phyloP scores from a whole-genome alignment of 371 early-diverging fungal species.

The Haplosporangium sp. region DNA sequence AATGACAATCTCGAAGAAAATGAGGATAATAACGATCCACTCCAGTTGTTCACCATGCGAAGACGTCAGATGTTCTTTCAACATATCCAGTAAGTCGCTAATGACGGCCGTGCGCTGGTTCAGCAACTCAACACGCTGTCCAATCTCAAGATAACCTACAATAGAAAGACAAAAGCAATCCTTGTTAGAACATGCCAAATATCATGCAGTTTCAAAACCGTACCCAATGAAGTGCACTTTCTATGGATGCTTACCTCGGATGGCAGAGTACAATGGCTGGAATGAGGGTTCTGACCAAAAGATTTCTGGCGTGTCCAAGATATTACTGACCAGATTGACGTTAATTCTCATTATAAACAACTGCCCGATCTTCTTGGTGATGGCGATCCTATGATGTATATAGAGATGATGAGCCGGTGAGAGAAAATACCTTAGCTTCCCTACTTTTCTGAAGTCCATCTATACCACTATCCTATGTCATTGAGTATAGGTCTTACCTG shows the following conservation, averaged over 20 bases:
- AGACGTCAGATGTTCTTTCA: conserved; percentile 83
- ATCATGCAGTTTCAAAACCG: conserved; percentile 51
- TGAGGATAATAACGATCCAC: conserved; percentile 87
- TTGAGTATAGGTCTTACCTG: conserved; percentile 19
- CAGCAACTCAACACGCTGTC: conserved; percentile 70
- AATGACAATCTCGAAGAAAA: conserved; percentile 83
- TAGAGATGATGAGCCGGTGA: neutral
- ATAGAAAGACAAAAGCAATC: conserved; percentile 52
- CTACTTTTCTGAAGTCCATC: neutral
- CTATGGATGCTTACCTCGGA: conserved; percentile 65
- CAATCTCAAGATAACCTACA: conserved; percentile 76
- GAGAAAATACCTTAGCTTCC: neutral
- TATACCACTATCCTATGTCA: neutral
- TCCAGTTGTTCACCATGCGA: conserved; percentile 84
- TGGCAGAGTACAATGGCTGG: conserved; percentile 83
- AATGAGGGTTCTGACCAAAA: conserved; percentile 90
- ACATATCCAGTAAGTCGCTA: conserved; percentile 85
- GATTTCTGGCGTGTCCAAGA: conserved; percentile 90
- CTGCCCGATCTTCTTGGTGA: conserved; percentile 79
- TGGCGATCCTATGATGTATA: conserved; percentile 62
- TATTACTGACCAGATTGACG: conserved; percentile 87
- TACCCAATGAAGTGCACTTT: too few species aligned
- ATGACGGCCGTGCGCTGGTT: conserved; percentile 71
- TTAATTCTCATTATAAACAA: conserved; percentile 91
- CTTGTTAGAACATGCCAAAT: conserved; percentile 57